phyloP scores from a whole-genome alignment of 345 rosid genomes.

The Crucihimalaya himalaica region DNA sequence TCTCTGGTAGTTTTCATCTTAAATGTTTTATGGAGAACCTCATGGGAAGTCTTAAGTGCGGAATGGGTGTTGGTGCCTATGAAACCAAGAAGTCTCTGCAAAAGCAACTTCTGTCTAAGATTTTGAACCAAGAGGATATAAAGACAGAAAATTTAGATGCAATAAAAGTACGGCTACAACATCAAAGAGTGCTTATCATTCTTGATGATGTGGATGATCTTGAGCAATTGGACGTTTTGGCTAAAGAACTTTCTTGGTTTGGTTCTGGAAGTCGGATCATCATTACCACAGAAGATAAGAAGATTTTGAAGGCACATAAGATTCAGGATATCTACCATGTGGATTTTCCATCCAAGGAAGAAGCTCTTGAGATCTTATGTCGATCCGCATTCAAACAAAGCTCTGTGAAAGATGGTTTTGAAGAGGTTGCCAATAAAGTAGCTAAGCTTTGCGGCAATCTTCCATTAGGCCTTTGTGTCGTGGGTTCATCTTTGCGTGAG shows the following conservation, averaged over 20 bases:
- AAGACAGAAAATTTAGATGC: background rate
- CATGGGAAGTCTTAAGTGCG: background rate
- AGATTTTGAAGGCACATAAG: background rate
- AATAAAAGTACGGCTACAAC: background rate
- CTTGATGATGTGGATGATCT: slow-evolving; percentile 54
- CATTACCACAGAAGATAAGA: background rate
- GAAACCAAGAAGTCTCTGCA: background rate
- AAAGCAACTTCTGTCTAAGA: background rate
- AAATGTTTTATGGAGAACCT: background rate
- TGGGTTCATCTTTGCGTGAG: slow-evolving; percentile 22
- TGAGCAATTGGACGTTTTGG: slow-evolving; percentile 43
- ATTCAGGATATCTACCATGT: background rate
- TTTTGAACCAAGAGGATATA: background rate
- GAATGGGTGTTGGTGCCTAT: background rate
- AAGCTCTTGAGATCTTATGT: slow-evolving; percentile 23
- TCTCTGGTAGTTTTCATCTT: background rate
- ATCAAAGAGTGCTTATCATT: slow-evolving; percentile 36
- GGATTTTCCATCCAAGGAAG: background rate
- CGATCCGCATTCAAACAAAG: background rate
- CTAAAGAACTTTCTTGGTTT: slow-evolving; percentile 26
- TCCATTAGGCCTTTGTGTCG: slow-evolving; percentile 37
- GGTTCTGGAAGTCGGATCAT: background rate
- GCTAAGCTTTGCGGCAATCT: slow-evolving; percentile 13
- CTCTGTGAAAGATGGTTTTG: background rate
- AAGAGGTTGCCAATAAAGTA: background rate